Conservation (phyloP, 257 asterid genomes). For the Coffea canephora region DNA sequence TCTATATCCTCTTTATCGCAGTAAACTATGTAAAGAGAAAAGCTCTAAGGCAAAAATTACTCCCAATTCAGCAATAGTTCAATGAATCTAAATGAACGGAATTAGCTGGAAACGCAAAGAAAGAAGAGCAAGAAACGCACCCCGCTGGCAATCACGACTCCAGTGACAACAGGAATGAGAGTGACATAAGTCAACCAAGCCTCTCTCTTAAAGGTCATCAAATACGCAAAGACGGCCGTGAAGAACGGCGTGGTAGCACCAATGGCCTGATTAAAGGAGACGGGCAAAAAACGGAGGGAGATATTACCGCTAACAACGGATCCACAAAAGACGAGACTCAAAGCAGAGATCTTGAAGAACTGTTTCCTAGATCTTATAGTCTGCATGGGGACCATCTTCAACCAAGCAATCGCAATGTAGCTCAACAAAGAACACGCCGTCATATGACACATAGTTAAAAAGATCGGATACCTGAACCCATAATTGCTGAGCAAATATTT, state of each 20-base stretch:
- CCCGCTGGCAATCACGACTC: constrained; percentile 82
- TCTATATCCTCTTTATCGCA: too few species aligned
- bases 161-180: constrained; percentile 73
- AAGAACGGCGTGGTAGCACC: constrained; percentile 91
- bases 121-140: constrained; percentile 33
- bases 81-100: neutral
- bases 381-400: constrained; percentile 90
- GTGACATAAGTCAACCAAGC: constrained; percentile 77
- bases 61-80: neutral
- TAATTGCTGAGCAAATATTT: constrained; percentile 82
- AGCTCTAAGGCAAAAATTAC: neutral
- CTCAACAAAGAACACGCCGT: constrained; percentile 82
- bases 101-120: neutral
- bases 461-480: constrained; percentile 90
- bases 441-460: constrained; percentile 88
- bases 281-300: constrained; percentile 79
- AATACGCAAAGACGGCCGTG: constrained; percentile 75
- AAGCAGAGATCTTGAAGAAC: constrained; percentile 76
- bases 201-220: constrained; percentile 71
- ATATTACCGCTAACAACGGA: constrained; percentile 88
- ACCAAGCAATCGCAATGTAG: constrained; percentile 88
- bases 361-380: constrained; percentile 83
- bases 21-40: neutral
- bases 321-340: constrained; percentile 68
- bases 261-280: constrained; percentile 83